These are phyloP conservation scores for Fusarium musae DNA, from an alignment of 2,329 filamentous ascomycete species.

Conservation along the genomic window DNA sequence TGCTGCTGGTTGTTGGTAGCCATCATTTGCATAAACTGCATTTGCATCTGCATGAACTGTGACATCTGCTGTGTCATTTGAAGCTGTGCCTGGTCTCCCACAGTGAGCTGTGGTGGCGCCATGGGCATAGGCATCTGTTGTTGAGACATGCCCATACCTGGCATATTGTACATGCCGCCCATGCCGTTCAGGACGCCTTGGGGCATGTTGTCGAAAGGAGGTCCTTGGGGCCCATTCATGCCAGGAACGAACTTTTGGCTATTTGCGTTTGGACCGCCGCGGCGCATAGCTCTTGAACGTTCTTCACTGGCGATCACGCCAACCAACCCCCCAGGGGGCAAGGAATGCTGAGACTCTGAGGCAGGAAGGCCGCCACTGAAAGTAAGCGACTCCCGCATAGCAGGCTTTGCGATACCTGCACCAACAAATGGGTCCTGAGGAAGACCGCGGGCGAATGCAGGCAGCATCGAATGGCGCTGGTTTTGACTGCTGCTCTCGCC, in stretches of 20 bases:
- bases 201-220: conserved; percentile 59
- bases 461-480: conserved; percentile 63
- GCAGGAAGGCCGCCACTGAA: conserved; percentile 68
- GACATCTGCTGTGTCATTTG: conserved; percentile 87
- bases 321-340: conserved; percentile 81
- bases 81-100: conserved; percentile 78
- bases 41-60: conserved; percentile 92
- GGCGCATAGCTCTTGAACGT: conserved; percentile 78
- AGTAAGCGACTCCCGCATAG: conserved; percentile 79
- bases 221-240: conserved; percentile 52
- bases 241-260: conserved; percentile 53
- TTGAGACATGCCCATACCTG: conserved; percentile 45
- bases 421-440: conserved; percentile 88
- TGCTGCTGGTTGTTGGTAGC: conserved; percentile 52
- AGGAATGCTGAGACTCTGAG: conserved; percentile 50
- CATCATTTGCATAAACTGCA: conserved; percentile 94
- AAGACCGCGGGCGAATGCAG: conserved; percentile 83
- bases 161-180: conserved; percentile 47
- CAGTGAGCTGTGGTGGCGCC: conserved; percentile 61
- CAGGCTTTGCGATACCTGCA: conserved; percentile 77
- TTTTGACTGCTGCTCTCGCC: conserved; percentile 56
- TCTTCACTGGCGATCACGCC: conserved; percentile 91
- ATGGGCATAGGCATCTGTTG: conserved; percentile 48
- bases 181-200: conserved; percentile 55
- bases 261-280: conserved; percentile 80